Conservation (phyloP, 75 land plant genomes). For the Selaginella moellendorffii region DNA sequence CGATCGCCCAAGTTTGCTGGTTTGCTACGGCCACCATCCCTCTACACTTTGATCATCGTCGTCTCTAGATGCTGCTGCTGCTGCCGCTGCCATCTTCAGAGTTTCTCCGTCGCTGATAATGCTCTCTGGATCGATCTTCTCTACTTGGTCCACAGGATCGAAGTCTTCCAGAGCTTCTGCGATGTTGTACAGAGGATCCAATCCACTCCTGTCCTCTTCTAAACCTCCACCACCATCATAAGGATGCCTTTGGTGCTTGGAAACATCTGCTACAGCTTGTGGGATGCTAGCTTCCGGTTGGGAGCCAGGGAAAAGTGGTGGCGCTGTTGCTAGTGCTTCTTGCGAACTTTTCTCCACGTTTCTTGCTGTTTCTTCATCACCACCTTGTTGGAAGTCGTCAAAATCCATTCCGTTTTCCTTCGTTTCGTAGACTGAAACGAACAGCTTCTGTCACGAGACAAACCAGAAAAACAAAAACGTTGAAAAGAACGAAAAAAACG, state of each 20-base stretch:
- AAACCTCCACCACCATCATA: neutral
- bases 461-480: neutral
- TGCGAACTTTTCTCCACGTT: conserved; percentile 14
- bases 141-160: neutral
- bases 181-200: neutral
- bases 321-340: conserved; percentile 10
- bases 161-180: neutral
- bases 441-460: conserved; percentile 14
- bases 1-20: neutral
- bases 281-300: neutral
- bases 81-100: too few relatives aligned
- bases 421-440: conserved; percentile 17
- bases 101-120: too few relatives aligned
- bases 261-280: neutral
- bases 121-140: too few relatives aligned
- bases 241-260: neutral
- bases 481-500: neutral
- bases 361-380: too few relatives aligned
- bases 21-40: neutral
- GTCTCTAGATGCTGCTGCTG: too few relatives aligned
- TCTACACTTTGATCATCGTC: too few relatives aligned
- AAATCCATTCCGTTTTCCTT: neutral
- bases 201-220: neutral
- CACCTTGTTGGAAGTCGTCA: neutral
- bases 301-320: neutral